Base-by-base conservation (phyloP, 148 eudicot species). In the Amaranthus hypochondriacus region DNA sequence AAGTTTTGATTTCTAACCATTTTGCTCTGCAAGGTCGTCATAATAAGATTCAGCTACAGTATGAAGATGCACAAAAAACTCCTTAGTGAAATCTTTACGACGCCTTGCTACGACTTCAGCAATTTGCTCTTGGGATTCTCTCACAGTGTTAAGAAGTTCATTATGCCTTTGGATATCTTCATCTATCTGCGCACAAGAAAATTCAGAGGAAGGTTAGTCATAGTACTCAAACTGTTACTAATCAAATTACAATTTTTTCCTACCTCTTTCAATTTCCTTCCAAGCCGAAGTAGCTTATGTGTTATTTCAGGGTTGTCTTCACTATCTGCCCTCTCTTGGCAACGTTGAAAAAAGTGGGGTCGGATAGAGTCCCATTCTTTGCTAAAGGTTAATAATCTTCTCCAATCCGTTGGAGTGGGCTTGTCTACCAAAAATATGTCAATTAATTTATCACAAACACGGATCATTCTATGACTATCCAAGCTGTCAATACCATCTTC, bases 251-350 rank as follows among this genome's bases (percentile, higher is more conserved):
- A 68, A 61, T 11, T 2, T 62, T 56, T 63, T 73, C 69, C 55
- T 69, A 95, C 99, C 99, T 95, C 97, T 86, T 83, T 92, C 67
- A 95, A 85, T 87, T 90, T 95, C 73, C 99, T 87, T 71, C 78
- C 85, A 76, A 95, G 92, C 74, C 89, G 85, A 61, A 86, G 87
- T 64, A 95, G 75, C 74, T 84, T 87, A 71, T 84, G 89, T 76
- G 92, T 86, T 90, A 77, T 88, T 53, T 83, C 94, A 76, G 92
- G 91, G 68, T 92, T 90, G 54, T 78, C 84, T 70, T 86, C 99
- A 60, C 73, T 79, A 69, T 90, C 92, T 59, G 97, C 90, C 82
- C 83, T 84, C 13, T 88, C 97, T 83, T 86, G 82, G 78, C 96
- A 92, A 62, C 89, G 89, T 75, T 79, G 83, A 77, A 71, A 95